A percentile compares a stretch with the other conserved stretches of the same genome.
phyloP scores from a whole-genome alignment of 805 yeast genomes.

The Pichia sporocuriosa region DNA sequence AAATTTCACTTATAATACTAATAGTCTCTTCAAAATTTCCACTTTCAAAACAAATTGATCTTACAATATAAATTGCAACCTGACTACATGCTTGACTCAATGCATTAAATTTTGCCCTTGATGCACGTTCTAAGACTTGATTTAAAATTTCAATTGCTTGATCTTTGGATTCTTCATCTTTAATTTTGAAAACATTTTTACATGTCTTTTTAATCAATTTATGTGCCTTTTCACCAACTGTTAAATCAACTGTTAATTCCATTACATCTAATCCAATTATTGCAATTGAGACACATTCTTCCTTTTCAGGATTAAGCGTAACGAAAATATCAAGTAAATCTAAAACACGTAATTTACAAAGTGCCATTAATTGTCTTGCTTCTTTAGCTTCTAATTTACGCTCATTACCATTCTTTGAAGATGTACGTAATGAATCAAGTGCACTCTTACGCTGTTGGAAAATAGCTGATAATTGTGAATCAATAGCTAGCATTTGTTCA shows the following conservation, averaged over 20 bases:
- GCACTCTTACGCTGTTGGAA: slow-evolving; percentile 78
- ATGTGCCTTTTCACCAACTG: slow-evolving; percentile 68
- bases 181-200: slow-evolving; percentile 34
- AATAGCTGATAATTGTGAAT: slow-evolving; percentile 72
- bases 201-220: slow-evolving; percentile 60
- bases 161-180: slow-evolving; percentile 12
- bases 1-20: slow-evolving; percentile 46
- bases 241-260: slow-evolving; percentile 59
- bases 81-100: slow-evolving; percentile 55
- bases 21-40: slow-evolving; percentile 24
- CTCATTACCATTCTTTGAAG: slow-evolving; percentile 44
- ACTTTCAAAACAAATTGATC: slow-evolving; percentile 41
- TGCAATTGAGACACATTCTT: slow-evolving; percentile 38
- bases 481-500: slow-evolving; percentile 93
- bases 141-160: slow-evolving; percentile 25
- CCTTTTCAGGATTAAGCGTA: slow-evolving; percentile 37
- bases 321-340: slow-evolving; percentile 67
- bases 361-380: slow-evolving; percentile 72
- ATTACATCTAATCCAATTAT: slow-evolving; percentile 56
- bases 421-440: slow-evolving; percentile 38
- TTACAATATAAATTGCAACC: slow-evolving; percentile 58
- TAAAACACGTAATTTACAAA: slow-evolving; percentile 70
- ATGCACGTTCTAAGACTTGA: slow-evolving; percentile 39
- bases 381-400: slow-evolving; percentile 67
- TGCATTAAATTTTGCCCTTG: slow-evolving; percentile 40